Conservation (phyloP, 805 yeast genomes). For the Groenewaldozyma tartarivorans region DNA sequence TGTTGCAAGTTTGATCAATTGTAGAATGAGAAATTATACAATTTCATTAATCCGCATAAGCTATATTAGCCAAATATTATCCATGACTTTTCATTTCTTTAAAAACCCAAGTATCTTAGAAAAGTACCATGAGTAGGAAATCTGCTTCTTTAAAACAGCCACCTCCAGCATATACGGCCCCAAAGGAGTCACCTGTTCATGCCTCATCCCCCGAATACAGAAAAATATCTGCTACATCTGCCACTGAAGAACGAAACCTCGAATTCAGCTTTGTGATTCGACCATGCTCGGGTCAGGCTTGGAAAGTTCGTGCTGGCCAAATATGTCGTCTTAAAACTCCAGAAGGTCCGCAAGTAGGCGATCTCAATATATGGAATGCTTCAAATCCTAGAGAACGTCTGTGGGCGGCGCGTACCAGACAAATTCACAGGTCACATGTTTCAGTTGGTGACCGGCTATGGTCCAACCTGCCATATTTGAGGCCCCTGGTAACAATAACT, state of each 20-base stretch:
- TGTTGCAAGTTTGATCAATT: no score
- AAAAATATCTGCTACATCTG: no score
- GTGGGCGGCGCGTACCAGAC: slow-evolving; percentile 65
- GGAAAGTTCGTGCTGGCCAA: slow-evolving; percentile 52
- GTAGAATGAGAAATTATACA: no score
- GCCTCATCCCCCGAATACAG: no score
- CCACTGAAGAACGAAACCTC: neutral
- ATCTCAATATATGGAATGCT: slow-evolving; percentile 54
- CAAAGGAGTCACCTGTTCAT: no score
- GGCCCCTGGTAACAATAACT: slow-evolving; percentile 56
- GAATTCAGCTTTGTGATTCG: neutral
- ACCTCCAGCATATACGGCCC: no score
- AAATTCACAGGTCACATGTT: slow-evolving; percentile 54
- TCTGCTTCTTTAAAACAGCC: no score
- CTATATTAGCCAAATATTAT: no score
- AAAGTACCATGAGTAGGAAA: no score
- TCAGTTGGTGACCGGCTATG: slow-evolving; percentile 52
- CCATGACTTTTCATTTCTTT: no score
- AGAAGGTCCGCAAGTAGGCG: slow-evolving; percentile 66
- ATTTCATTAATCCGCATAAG: no score
- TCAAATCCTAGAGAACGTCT: slow-evolving; percentile 54
- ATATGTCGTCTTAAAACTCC: slow-evolving; percentile 54
- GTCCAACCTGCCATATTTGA: slow-evolving; percentile 56
- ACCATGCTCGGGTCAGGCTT: slow-evolving; percentile 46
- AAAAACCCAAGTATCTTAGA: no score